A percentile compares a stretch with the other conserved stretches of the same genome.
Evolutionary conservation across 768 basidiomycete species (phyloP).

Genomic region (Psilocybe sp.): DNA sequence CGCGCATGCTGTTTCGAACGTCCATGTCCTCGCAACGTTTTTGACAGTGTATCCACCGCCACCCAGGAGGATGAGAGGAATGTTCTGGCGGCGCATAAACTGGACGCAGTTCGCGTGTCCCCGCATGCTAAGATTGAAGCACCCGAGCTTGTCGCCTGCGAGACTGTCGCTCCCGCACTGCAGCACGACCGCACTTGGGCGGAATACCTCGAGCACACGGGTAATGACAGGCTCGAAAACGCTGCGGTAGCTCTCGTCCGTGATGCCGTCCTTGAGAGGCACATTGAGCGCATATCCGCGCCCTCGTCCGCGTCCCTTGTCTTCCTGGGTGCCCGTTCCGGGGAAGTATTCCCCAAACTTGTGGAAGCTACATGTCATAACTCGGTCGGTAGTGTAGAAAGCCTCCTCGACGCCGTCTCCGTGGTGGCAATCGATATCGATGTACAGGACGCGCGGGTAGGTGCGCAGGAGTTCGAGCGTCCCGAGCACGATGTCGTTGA

Average conservation of each 20-base stretch:
- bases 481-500: slow-evolving; percentile 95
- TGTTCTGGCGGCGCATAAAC: slow-evolving; percentile 76
- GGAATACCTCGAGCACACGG: slow-evolving; percentile 83
- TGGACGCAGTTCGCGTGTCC: slow-evolving; percentile 92
- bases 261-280: slow-evolving; percentile 91
- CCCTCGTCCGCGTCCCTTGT: slow-evolving; percentile 79
- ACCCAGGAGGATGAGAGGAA: slow-evolving; percentile 89
- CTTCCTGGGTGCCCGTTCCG: slow-evolving; percentile 82
- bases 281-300: slow-evolving; percentile 91
- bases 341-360: slow-evolving; percentile 97
- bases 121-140: slow-evolving; percentile 93
- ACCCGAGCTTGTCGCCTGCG: slow-evolving; percentile 92
- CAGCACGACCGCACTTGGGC: slow-evolving; percentile 83
- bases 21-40: slow-evolving; percentile 93
- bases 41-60: slow-evolving; percentile 99
- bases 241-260: slow-evolving; percentile 80
- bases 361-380: slow-evolving; percentile 97
- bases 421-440: slow-evolving; percentile 98
- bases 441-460: slow-evolving; percentile 87
- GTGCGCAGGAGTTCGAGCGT: slow-evolving; percentile 88
- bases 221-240: slow-evolving; percentile 91
- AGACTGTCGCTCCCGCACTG: slow-evolving; percentile 97
- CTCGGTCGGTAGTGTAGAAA: slow-evolving; percentile 95
- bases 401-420: slow-evolving; percentile 99
- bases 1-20: slow-evolving; percentile 94